Evolutionary conservation across 768 basidiomycete species (phyloP).

Genomic region (Cystoderma amianthinum): DNA sequence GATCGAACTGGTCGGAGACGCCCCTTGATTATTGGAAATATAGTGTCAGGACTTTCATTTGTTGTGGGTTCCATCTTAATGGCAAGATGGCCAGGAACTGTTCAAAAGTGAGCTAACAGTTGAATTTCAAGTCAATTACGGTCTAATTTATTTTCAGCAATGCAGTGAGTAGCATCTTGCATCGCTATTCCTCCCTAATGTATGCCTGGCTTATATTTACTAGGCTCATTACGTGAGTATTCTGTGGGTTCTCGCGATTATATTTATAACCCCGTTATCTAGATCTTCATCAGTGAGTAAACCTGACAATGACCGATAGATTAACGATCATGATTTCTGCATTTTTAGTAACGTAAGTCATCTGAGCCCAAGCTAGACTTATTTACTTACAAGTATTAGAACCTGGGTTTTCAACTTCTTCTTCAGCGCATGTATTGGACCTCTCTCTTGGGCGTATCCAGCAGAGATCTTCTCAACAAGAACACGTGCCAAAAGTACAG

Average conservation of each 20-base stretch:
- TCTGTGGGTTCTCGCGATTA: neutral
- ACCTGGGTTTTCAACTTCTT: slow-evolving; percentile 44
- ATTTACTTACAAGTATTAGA: slow-evolving; percentile 10
- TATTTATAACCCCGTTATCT: neutral
- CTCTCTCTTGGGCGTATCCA: slow-evolving; percentile 38
- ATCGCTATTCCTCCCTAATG: too few species aligned
- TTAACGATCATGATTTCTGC: too few species aligned
- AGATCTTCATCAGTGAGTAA: slow-evolving; percentile 35
- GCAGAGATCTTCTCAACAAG: slow-evolving; percentile 38
- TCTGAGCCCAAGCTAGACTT: neutral
- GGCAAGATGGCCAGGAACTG: slow-evolving; percentile 35
- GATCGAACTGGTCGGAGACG: slow-evolving; percentile 30
- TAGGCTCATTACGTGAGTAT: slow-evolving; percentile 31
- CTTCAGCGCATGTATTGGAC: slow-evolving; percentile 38
- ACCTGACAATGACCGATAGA: neutral
- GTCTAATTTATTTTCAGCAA: slow-evolving; percentile 14
- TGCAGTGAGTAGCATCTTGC: slow-evolving; percentile 30
- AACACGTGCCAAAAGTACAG: slow-evolving; percentile 36
- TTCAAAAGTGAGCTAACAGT: slow-evolving; percentile 31
- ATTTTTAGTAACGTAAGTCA: slow-evolving; percentile 15
- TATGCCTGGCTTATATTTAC: too few species aligned
- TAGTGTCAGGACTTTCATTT: slow-evolving; percentile 32
- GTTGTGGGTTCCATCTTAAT: slow-evolving; percentile 36
- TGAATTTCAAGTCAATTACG: too few species aligned
- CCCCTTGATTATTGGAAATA: slow-evolving; percentile 35